Conservation (phyloP, 108 stramenopile genomes). For the Mayamaea pseudoterrestris region DNA sequence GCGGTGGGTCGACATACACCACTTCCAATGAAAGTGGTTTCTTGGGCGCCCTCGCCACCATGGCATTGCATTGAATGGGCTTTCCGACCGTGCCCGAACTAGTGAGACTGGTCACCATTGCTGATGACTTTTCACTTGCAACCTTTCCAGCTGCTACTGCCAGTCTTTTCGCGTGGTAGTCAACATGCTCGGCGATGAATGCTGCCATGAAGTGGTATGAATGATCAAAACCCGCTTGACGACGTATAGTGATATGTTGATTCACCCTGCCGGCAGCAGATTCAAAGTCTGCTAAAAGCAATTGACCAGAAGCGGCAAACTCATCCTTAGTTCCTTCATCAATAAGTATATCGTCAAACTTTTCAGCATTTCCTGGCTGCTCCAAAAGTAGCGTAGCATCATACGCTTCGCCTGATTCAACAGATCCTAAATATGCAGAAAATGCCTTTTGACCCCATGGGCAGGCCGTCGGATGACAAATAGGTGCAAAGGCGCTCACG, state of each 20-base stretch:
- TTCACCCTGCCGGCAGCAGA: slow-evolving; percentile 43
- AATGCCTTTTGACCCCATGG: slow-evolving; percentile 98
- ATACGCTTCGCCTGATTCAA: slow-evolving; percentile 63
- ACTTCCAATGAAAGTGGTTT: slow-evolving; percentile 60
- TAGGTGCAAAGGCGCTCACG: slow-evolving; percentile 92
- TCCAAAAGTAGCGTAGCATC: slow-evolving; percentile 82
- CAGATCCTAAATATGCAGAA: slow-evolving; percentile 78
- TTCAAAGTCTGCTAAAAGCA: slow-evolving; percentile 22
- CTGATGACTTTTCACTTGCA: no score
- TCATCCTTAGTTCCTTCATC: slow-evolving; percentile 72
- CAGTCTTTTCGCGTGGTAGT: slow-evolving; percentile 53
- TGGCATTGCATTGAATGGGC: slow-evolving; percentile 77
- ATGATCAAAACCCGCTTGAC: slow-evolving; percentile 88
- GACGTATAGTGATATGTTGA: slow-evolving; percentile 60
- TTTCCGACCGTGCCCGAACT: slow-evolving; percentile 65
- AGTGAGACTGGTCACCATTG: no score
- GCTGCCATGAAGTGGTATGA: slow-evolving; percentile 85
- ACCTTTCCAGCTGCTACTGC: no score
- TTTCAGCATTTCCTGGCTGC: slow-evolving; percentile 2
- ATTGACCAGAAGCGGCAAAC: slow-evolving; percentile 26
- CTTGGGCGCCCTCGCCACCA: slow-evolving; percentile 69
- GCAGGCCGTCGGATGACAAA: slow-evolving; percentile 86
- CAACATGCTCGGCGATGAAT: slow-evolving; percentile 80
- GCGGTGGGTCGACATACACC: slow-evolving; percentile 85
- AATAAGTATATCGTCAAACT: slow-evolving; percentile 67